Base-by-base conservation (phyloP, 805 yeast species). In the Saccharomyces mikatae region DNA sequence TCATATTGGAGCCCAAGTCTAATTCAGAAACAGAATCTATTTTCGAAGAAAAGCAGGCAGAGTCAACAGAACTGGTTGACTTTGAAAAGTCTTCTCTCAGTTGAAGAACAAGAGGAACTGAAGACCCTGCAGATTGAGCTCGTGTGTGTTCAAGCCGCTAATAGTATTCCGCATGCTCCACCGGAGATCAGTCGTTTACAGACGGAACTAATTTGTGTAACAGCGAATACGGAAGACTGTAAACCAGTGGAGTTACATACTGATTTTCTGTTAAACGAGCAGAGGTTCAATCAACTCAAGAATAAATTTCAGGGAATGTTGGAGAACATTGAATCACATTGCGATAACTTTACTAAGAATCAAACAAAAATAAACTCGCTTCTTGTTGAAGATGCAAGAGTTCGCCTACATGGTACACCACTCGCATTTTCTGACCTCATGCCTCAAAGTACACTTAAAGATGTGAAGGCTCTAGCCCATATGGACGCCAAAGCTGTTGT, bases 1-100 rank as follows among this genome's bases (percentile, higher is more conserved):
- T 67, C 72, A 2, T 70, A 69, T 53, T 58, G 62, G 17, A 58
- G 70, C 11, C 73, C 74, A 14, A 48, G 62, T 3, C 52, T 71
- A 46, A 61, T 71, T 32, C 56, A 56, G 46, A 67, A 63, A 51
- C 61, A 66, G 3, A 71, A 71, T 54, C 59, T 56, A 24, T 56
- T 60, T 13, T 58, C 62, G n/a, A 58, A 56, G 11, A 60, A 64
- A 55, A 66, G 60, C 44, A 57, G 54, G 17, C 54, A 58, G 2
- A 69, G 66, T 31, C 58, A 55, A 32, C 63, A 61, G n/a, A 69
- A 69, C 54, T 59, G 64, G 58, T 58, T 59, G 44, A 52, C 49
- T 36, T 53, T 69, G 58, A 54, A 48, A 24, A 55, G 58, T 11
- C 52, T 60, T 2, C 51, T 70, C 44, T 51, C 68, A 1, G 54